Conservation (phyloP, 352 stramenopile genomes). For the Peronospora belbahrii region DNA sequence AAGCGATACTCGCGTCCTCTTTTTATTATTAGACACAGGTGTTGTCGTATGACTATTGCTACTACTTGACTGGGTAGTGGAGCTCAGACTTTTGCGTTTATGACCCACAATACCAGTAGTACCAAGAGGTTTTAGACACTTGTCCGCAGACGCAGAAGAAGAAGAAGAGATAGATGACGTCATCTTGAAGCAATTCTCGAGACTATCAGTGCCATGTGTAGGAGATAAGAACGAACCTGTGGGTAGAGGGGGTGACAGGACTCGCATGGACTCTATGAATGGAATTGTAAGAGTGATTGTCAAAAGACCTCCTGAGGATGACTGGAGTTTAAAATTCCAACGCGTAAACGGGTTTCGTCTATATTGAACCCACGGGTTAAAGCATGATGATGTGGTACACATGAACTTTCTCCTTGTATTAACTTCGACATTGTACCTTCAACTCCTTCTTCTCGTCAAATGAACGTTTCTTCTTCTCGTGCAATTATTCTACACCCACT, state of each 20-base stretch:
- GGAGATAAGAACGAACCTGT: slow-evolving; percentile 18
- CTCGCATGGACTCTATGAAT: slow-evolving; percentile 14
- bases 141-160: too few species aligned
- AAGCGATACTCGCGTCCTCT: slow-evolving; percentile 52
- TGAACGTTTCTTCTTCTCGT: slow-evolving; percentile 15
- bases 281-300: too few species aligned
- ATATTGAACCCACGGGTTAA: background rate
- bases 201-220: background rate
- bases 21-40: slow-evolving; percentile 43
- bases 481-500: slow-evolving; percentile 70
- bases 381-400: background rate
- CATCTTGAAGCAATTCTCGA: slow-evolving; percentile 7
- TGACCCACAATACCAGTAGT: slow-evolving; percentile 12
- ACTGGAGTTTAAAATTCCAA: background rate
- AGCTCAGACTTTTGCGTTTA: slow-evolving; percentile 48
- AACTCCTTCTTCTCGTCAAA: background rate
- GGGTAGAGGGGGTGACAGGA: slow-evolving; percentile 10
- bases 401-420: background rate
- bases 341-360: background rate
- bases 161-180: background rate
- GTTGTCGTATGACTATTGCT: slow-evolving; percentile 12
- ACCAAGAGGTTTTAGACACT: background rate
- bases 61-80: slow-evolving; percentile 10
- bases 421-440: slow-evolving; percentile 14
- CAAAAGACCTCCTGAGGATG: slow-evolving; percentile 14